phyloP scores from a whole-genome alignment of 1,284 basidiomycete species.

The Caloboletus firmus region DNA sequence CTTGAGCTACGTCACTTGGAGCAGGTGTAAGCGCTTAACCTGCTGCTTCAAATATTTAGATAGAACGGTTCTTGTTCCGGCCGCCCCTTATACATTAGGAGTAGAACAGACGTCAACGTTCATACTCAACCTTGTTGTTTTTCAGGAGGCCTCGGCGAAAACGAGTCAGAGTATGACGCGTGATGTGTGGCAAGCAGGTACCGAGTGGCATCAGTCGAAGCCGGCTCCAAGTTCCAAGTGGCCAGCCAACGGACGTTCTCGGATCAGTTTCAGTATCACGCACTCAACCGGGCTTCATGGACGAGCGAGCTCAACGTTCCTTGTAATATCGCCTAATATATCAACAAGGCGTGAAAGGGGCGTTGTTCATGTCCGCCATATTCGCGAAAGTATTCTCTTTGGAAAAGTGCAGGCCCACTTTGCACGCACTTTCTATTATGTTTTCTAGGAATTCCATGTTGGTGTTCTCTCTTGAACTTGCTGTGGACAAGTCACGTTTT shows the following conservation, averaged over 20 bases:
- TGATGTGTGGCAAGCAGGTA: conserved; percentile 2
- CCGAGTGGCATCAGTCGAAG: conserved; percentile 6
- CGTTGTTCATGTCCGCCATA: conserved; percentile 30
- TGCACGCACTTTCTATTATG: conserved; percentile 22
- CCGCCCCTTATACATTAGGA: neutral
- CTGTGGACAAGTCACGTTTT: conserved; percentile 18
- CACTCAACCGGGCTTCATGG: conserved; percentile 8
- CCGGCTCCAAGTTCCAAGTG: neutral
- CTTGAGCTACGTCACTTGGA: neutral
- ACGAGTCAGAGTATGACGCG: conserved; percentile 8
- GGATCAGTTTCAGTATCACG: conserved; percentile 11
- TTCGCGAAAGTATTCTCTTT: conserved; percentile 24
- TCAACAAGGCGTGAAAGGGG: conserved; percentile 19
- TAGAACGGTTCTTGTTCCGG: conserved; percentile 19
- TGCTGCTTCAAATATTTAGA: neutral
- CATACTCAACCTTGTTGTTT: conserved; percentile 1
- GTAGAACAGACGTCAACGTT: neutral
- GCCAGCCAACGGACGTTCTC: conserved; percentile 11
- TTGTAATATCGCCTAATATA: conserved; percentile 28
- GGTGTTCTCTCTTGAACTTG: conserved; percentile 13
- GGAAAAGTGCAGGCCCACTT: conserved; percentile 20
- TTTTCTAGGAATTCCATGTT: conserved; percentile 17
- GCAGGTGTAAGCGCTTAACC: neutral
- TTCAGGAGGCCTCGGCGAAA: conserved; percentile 12
- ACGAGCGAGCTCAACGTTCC: conserved; percentile 12